These are phyloP conservation scores for Xerophyta viscosa DNA, from an alignment of 106 monocot species.

Conservation along the genomic window DNA sequence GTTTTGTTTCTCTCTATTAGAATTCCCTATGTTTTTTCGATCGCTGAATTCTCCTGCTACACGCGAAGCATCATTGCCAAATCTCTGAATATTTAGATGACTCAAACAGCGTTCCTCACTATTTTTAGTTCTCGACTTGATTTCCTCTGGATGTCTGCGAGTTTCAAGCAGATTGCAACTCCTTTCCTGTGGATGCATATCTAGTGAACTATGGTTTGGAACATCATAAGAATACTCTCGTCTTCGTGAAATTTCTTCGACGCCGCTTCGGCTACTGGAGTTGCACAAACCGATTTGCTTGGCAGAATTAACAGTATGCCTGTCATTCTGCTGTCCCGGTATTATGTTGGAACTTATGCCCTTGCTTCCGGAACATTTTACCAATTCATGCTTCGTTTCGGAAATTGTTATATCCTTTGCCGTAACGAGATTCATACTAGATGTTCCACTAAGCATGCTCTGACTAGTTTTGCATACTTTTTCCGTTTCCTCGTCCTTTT, in stretches of 20 bases:
- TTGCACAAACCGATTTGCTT: slow-evolving; percentile 8
- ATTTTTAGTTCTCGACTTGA: slow-evolving; percentile 1
- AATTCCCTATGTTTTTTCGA: slow-evolving; percentile 5
- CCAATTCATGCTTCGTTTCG: slow-evolving; percentile 18
- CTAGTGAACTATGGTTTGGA: slow-evolving; percentile 1
- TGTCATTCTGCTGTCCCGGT: slow-evolving; percentile 16
- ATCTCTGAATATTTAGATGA: too few species aligned
- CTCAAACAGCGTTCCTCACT: too few species aligned
- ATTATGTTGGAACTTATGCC: background rate
- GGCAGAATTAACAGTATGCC: slow-evolving; percentile 6
- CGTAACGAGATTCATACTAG: slow-evolving; percentile 7
- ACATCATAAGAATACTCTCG: slow-evolving; percentile 7
- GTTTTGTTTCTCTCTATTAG: background rate
- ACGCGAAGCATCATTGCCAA: slow-evolving; percentile 5
- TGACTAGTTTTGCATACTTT: slow-evolving; percentile 5
- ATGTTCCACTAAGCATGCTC: slow-evolving; percentile 1
- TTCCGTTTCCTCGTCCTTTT: slow-evolving; percentile 1
- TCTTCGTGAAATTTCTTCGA: slow-evolving; percentile 1
- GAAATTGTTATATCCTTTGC: background rate
- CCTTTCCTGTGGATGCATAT: slow-evolving; percentile 8
- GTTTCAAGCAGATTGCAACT: slow-evolving; percentile 14
- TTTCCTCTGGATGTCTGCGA: slow-evolving; percentile 3
- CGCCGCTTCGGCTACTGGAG: slow-evolving; percentile 1
- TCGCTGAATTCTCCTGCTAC: slow-evolving; percentile 12
- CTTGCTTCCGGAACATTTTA: slow-evolving; percentile 13